Evolutionary conservation across 805 yeast species (phyloP).

Genomic region (Saturnispora dispora): DNA sequence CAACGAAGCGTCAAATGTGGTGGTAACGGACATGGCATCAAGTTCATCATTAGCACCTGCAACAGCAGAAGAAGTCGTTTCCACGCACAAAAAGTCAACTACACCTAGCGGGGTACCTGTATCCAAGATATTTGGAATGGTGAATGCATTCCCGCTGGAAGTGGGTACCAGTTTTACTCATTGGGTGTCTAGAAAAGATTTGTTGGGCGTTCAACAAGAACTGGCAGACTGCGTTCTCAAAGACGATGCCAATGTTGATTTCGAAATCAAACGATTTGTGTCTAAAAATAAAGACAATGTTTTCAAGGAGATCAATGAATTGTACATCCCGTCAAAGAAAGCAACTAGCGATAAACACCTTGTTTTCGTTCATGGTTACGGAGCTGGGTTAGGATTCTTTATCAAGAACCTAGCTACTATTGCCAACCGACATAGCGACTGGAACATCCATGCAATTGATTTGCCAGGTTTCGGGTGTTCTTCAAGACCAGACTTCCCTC

Average conservation of each 20-base stretch:
- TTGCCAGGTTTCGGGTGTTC: constrained; percentile 87
- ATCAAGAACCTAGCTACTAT: constrained; percentile 51
- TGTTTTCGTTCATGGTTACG: constrained; percentile 85
- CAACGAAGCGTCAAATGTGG: not conserved
- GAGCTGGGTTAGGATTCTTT: constrained; percentile 81
- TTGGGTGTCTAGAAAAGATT: constrained; percentile 27
- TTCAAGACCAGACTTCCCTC: constrained; percentile 63
- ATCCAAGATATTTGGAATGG: constrained; percentile 30
- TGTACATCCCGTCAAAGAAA: constrained; percentile 34
- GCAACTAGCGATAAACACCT: constrained; percentile 35
- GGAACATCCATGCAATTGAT: constrained; percentile 82
- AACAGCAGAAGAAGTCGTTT: not conserved
- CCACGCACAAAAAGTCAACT: constrained; percentile 41
- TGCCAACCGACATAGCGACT: constrained; percentile 31
- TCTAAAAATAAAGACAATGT: constrained; percentile 26
- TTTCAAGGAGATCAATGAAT: constrained; percentile 65
- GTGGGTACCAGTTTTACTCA: constrained; percentile 45
- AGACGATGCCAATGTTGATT: constrained; percentile 34
- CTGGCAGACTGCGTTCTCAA: constrained; percentile 49
- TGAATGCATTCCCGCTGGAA: constrained; percentile 51
- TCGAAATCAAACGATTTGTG: constrained; percentile 44
- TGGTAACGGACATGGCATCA: not conserved
- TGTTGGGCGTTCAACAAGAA: constrained; percentile 30
- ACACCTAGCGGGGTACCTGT: constrained; percentile 64
- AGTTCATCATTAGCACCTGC: not conserved